phyloP scores from a whole-genome alignment of 1,284 basidiomycete species.

The Pseudozyma hubeiensis region DNA sequence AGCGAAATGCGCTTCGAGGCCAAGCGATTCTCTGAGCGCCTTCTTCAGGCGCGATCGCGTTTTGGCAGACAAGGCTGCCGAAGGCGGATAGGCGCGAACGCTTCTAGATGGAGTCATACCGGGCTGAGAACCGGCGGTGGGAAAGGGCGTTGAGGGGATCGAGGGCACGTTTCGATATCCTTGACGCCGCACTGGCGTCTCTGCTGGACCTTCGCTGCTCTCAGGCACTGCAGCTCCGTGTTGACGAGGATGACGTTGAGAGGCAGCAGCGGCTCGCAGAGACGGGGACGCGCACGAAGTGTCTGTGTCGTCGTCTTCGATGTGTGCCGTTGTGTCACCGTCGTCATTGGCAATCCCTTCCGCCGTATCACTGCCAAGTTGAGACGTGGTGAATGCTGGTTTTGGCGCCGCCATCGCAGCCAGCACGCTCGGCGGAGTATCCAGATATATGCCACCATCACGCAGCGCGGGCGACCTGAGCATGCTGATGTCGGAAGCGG shows the following conservation, averaged over 20 bases:
- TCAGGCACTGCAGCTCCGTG: neutral
- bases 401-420: neutral
- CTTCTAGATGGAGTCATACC: constrained; percentile 9
- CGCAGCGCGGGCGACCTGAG: constrained; percentile 15
- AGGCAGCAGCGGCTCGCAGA: constrained; percentile 28
- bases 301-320: constrained; percentile 18
- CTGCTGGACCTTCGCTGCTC: neutral
- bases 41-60: constrained; percentile 27
- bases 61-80: constrained; percentile 26
- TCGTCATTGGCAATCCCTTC: neutral
- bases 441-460: neutral
- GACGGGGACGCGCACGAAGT: constrained; percentile 32
- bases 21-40: constrained; percentile 34
- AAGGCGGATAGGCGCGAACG: constrained; percentile 13
- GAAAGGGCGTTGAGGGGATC: constrained; percentile 26
- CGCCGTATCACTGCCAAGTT: neutral
- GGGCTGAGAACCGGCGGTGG: neutral
- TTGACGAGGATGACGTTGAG: constrained; percentile 12
- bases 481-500: constrained; percentile 29
- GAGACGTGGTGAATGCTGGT: neutral
- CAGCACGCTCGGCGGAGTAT: constrained; percentile 19
- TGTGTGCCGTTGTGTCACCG: neutral
- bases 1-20: constrained; percentile 33
- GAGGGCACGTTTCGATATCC: constrained; percentile 20
- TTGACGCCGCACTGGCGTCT: constrained; percentile 19